These are phyloP conservation scores for Patellifolia procumbens DNA, from an alignment of 179 eudicot species.

Conservation along the genomic window DNA sequence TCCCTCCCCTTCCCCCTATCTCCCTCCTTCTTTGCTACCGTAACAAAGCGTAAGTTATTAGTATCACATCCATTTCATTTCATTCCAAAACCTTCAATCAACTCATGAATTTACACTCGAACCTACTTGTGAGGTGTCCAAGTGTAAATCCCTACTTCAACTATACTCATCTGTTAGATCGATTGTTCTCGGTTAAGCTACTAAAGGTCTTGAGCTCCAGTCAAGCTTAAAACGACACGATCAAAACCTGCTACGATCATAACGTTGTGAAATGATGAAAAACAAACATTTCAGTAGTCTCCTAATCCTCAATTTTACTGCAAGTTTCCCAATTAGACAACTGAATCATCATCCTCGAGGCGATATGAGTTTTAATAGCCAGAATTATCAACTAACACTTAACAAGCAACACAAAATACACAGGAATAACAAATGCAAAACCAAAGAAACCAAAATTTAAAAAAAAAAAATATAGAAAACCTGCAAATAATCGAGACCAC, in stretches of 20 bases:
- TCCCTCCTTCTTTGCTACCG: too few relatives aligned
- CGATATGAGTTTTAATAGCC: neutral
- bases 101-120: too few relatives aligned
- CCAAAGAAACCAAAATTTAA: neutral
- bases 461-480: conserved; percentile 37
- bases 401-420: neutral
- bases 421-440: neutral
- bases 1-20: too few relatives aligned
- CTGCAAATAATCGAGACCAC: conserved; percentile 78
- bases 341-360: too few relatives aligned
- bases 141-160: neutral
- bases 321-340: neutral
- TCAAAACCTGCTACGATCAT: too few relatives aligned
- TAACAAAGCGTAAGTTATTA: too few relatives aligned
- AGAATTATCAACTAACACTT: neutral
- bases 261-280: too few relatives aligned
- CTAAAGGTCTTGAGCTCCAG: neutral
- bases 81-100: too few relatives aligned
- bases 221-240: too few relatives aligned
- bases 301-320: neutral
- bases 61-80: neutral
- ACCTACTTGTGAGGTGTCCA: neutral
- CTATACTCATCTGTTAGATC: neutral
- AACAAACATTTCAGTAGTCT: too few relatives aligned
- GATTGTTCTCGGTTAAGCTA: neutral